phyloP scores from a whole-genome alignment of 139 green algal species.

The Nannochloris sp. region DNA sequence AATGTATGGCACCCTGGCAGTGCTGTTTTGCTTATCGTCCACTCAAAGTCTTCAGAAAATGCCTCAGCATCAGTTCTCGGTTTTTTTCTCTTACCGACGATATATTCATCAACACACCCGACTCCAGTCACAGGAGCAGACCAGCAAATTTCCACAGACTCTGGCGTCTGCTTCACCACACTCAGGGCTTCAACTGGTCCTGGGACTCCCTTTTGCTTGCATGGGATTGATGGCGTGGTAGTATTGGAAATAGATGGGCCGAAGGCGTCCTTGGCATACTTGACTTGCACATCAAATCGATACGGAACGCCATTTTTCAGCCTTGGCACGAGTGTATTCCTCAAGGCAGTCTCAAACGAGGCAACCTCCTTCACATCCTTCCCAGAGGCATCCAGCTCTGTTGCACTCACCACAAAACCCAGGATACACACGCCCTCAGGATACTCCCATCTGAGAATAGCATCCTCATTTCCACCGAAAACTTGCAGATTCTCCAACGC shows the following conservation, averaged over 20 bases:
- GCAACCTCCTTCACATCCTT: background rate
- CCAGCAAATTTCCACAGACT: background rate
- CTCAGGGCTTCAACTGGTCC: background rate
- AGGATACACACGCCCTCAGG: background rate
- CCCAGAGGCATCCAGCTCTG: background rate
- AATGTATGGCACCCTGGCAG: constrained; percentile 10
- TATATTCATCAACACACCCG: background rate
- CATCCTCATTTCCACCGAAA: background rate
- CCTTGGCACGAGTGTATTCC: background rate
- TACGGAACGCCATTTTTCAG: background rate
- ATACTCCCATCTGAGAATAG: background rate
- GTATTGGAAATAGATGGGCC: background rate
- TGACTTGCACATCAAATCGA: background rate
- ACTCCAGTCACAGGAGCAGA: background rate
- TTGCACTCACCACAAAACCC: background rate
- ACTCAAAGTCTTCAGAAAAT: background rate
- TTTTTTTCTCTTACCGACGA: background rate
- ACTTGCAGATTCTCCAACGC: background rate
- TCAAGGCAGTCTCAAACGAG: background rate
- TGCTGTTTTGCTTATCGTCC: background rate
- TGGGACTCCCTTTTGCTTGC: background rate
- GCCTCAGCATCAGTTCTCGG: background rate
- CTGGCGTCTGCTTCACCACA: background rate
- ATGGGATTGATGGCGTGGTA: background rate
- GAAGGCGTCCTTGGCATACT: background rate